Base-by-base conservation (phyloP, 106 monocot species). In the Phalaenopsis equestris region DNA sequence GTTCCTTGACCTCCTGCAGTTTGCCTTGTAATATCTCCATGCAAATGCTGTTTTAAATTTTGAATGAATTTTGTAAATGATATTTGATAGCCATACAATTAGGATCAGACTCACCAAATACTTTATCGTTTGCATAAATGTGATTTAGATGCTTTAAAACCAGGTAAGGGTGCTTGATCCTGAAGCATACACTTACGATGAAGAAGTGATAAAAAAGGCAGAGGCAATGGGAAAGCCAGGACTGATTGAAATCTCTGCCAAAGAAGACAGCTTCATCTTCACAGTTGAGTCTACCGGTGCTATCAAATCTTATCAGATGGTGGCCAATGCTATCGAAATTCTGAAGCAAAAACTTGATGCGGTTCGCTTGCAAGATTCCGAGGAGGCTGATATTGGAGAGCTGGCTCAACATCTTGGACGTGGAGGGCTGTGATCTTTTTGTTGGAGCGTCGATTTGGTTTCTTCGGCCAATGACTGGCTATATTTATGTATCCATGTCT, bases 251-350 rank as follows among this genome's bases (percentile, higher is more conserved):
- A 89, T 90, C 45, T 84, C 80, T 56, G 84, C 85, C 0, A 90
- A 87, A 73, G 94, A 98, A 77, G 98, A 98, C 81, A 94, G 94
- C 80, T 96, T 98, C 72, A 92, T 98, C 37, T 98, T 98, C 85
- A 98, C 98, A 1, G 94, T 98, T 1, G 98, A 98, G 76, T 86
- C 98, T 7, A 98, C 98, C 0, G 98, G 94, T 24, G 98, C 94
- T 0, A 83, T 98, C 81, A 87, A 89, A 72, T 90, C 97, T 70
- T 91, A 76, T n/a, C 87, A 98, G 23, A 41, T 98, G 88, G 85
- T 92, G 14, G 82, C 94, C 48, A 94, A 94, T 58, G 92, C 97
- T 11, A 89, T 94, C 8, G 84, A 94, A 39, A 81, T 94, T 42
- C 77, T 98, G 15, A 86, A 84, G 79, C 94, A 94, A 79, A 98